A percentile compares a stretch with the other conserved stretches of the same genome.
Evolutionary conservation across 2,329 filamentous ascomycete species (phyloP).

Genomic region (Diplocarpon mali): DNA sequence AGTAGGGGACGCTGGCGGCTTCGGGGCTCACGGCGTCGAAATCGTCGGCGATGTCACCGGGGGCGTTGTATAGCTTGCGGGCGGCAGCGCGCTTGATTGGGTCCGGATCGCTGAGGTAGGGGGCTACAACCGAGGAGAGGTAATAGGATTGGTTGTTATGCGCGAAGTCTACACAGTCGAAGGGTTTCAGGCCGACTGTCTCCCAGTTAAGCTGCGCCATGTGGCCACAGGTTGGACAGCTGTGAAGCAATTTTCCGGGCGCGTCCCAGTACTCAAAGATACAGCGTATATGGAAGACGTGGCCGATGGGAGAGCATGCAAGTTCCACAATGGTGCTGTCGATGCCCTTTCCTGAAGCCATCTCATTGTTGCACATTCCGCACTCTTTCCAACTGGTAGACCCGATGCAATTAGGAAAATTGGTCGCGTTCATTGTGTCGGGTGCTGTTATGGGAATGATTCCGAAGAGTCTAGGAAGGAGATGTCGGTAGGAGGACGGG

Average conservation of each 20-base stretch:
- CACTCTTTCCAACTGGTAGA: not conserved
- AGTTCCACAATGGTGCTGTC: not conserved
- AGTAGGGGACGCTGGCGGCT: too few relatives aligned
- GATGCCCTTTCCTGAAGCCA: not conserved
- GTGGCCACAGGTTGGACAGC: conserved; percentile 7
- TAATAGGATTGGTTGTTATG: not conserved
- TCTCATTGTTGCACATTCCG: not conserved
- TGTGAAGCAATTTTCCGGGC: conserved; percentile 4
- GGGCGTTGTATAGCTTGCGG: too few relatives aligned
- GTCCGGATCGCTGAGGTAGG: too few relatives aligned
- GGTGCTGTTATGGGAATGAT: not conserved
- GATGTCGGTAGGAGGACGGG: not conserved
- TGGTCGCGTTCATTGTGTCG: not conserved
- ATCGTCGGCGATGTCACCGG: too few relatives aligned
- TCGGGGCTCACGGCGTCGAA: too few relatives aligned
- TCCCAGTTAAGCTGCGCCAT: conserved; percentile 9
- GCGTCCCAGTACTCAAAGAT: conserved; percentile 11
- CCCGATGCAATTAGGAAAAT: not conserved
- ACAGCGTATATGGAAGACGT: conserved; percentile 11
- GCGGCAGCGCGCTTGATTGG: too few relatives aligned
- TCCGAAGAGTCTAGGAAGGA: not conserved
- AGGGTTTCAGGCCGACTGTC: conserved; percentile 2
- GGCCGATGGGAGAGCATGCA: not conserved
- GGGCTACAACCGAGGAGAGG: too few relatives aligned
- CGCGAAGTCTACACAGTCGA: not conserved